Conservation (phyloP, 2,329 filamentous ascomycete genomes). For the Alternaria viburni region DNA sequence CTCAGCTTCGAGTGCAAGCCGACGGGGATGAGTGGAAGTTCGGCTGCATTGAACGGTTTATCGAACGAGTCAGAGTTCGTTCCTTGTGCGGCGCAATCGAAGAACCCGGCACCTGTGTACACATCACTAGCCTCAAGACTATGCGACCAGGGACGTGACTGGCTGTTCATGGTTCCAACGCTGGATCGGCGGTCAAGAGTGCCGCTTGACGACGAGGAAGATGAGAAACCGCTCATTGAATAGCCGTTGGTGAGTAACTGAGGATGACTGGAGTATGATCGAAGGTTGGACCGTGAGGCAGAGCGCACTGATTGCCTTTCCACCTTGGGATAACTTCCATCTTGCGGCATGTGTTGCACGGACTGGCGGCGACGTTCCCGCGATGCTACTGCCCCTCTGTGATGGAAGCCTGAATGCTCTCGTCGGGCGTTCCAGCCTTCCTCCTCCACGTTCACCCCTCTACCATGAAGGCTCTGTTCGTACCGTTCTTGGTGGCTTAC, state of each 20-base stretch:
- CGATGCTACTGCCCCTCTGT: slow-evolving; percentile 22
- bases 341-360: slow-evolving; percentile 9
- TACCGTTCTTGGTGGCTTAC: slow-evolving; percentile 4
- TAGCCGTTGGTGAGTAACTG: slow-evolving; percentile 20
- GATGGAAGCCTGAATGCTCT: slow-evolving; percentile 21
- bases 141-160: background rate
- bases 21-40: slow-evolving; percentile 8
- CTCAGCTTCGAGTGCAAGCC: background rate
- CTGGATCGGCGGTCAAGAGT: slow-evolving; percentile 12
- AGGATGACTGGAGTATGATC: slow-evolving; percentile 20
- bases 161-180: background rate
- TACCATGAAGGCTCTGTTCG: background rate
- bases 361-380: slow-evolving; percentile 15
- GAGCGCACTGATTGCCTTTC: slow-evolving; percentile 14
- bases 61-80: slow-evolving; percentile 16
- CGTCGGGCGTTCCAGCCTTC: slow-evolving; percentile 28
- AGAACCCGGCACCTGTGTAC: slow-evolving; percentile 21
- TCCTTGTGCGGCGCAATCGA: slow-evolving; percentile 14
- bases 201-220: background rate
- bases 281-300: slow-evolving; percentile 9
- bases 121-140: slow-evolving; percentile 2
- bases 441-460: background rate
- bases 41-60: slow-evolving; percentile 10
- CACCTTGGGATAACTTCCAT: slow-evolving; percentile 13
- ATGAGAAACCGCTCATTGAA: slow-evolving; percentile 8